Conservation (phyloP, 306 rosid species). For the Cucurbita argyrosperma region DNA sequence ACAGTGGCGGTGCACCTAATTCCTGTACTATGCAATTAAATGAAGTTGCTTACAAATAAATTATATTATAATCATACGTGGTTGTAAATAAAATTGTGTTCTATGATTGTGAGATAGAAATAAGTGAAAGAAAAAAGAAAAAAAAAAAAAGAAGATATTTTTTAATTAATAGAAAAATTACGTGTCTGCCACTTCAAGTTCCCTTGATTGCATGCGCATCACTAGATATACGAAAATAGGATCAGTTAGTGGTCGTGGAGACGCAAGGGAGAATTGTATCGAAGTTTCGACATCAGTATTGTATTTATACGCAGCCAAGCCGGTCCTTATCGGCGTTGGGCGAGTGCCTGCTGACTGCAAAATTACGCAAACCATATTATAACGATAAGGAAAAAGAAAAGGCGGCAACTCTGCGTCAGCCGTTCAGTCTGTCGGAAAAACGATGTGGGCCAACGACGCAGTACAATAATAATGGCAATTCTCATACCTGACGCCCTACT, state of each 20-base stretch:
- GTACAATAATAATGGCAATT: background rate
- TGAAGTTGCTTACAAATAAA: background rate
- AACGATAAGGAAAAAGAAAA: background rate
- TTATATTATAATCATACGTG: background rate
- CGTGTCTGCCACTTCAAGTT: background rate
- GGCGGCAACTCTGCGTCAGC: background rate
- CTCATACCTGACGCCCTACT: slow-evolving; percentile 16
- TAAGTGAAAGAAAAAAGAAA: too few relatives aligned
- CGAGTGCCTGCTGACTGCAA: background rate
- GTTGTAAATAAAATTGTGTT: background rate
- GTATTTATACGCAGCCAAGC: too few relatives aligned
- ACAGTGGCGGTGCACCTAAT: background rate
- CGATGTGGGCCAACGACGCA: background rate
- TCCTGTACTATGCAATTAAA: background rate
- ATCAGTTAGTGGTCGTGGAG: background rate
- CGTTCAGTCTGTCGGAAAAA: background rate
- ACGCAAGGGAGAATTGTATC: background rate
- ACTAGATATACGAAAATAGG: background rate
- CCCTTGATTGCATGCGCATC: background rate
- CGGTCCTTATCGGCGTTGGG: too few relatives aligned
- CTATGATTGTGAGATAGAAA: too few relatives aligned
- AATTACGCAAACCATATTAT: background rate
- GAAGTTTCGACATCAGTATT: background rate
- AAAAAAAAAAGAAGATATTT: too few relatives aligned
- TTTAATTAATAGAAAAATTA: too few relatives aligned